Evolutionary conservation across 306 rosid genomes (phyloP).

Genomic region (Rubus parviflorus): DNA sequence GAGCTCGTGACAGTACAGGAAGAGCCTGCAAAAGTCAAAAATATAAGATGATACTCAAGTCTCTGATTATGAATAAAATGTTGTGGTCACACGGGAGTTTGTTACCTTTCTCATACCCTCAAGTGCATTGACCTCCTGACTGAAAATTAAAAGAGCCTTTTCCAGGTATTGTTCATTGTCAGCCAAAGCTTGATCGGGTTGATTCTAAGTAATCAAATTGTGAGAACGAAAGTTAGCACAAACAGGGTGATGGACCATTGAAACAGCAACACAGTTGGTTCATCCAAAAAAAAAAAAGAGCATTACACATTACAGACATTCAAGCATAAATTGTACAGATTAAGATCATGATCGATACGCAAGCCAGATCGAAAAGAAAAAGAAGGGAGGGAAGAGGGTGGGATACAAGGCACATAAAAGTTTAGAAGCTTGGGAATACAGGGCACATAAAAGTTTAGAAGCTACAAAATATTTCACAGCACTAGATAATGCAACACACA

Average conservation of each 20-base stretch:
- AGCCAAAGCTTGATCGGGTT: conserved; percentile 53
- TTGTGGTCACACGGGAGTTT: conserved; percentile 14
- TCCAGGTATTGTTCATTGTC: conserved; percentile 80
- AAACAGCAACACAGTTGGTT: conserved; percentile 9
- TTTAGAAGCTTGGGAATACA: background rate
- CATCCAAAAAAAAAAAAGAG: conserved; percentile 4
- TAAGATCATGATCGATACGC: background rate
- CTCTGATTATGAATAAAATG: conserved; percentile 10
- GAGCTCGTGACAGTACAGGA: conserved; percentile 65
- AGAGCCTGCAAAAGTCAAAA: conserved; percentile 70
- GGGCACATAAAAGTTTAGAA: background rate
- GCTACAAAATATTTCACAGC: conserved; percentile 5
- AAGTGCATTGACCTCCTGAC: conserved; percentile 63
- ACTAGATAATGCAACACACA: conserved; percentile 24
- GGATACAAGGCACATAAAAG: background rate
- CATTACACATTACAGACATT: conserved; percentile 24
- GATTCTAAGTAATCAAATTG: conserved; percentile 58
- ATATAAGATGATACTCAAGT: conserved; percentile 18
- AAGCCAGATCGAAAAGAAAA: background rate
- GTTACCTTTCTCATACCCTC: conserved; percentile 80
- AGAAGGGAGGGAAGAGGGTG: background rate
- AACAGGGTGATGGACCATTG: conserved; percentile 8
- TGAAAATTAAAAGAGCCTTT: conserved; percentile 69
- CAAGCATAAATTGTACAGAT: background rate
- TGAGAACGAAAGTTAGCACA: conserved; percentile 30